Base-by-base conservation (phyloP, 2,329 filamentous ascomycete genomes). In the Diaporthe citriasiana region DNA sequence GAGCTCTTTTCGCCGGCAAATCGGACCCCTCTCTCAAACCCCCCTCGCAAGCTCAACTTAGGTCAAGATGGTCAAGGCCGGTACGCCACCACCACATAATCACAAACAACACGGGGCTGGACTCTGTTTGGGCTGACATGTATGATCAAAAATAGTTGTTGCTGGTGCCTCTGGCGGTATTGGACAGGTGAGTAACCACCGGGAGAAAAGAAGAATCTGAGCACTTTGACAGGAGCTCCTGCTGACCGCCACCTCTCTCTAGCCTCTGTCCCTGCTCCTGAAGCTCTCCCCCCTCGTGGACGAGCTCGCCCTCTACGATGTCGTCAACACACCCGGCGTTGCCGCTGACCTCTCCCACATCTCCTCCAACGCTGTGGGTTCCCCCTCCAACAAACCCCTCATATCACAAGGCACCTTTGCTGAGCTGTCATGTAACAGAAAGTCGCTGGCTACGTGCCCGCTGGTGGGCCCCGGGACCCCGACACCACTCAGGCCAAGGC, bases 91-190 rank as follows among this genome's bases (percentile, higher is more conserved):
- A 60, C 38, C 7, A 55, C 51, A 30, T 17, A 25, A 25, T 40
- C 42, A 47, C 57, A 22, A 76, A 77, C 45, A 51, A 38, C 47
- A 53, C 57, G 72, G 63, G 55, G 71, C 72, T 38, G 66, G 66
- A 77, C 71, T 42, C 38, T 74, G 77, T 42, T 78, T 71, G 15
- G 71, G 57, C 70, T 56, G 56, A 76, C 27, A 47, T 68, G 10
- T 71, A 73, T 73, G 57, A 63, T 63, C 25, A 27, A 33, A 33
- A 45, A 69, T 75, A 92, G 90, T 92, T 83, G 96, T 99, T 88
- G 95, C 97, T 87, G 97, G 97, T 87, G 97, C 96, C 84, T 93
- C 96, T 85, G 97, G 97, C 87, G 97, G 97, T 88, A 99, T 99
- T 92, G 97, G 96, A 86, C 96, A 98, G 92, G 95, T 97, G 84